A percentile compares a stretch with the other conserved stretches of the same genome.
phyloP scores from a whole-genome alignment of 164 flowering plant species.

The Brasenia schreberi region DNA sequence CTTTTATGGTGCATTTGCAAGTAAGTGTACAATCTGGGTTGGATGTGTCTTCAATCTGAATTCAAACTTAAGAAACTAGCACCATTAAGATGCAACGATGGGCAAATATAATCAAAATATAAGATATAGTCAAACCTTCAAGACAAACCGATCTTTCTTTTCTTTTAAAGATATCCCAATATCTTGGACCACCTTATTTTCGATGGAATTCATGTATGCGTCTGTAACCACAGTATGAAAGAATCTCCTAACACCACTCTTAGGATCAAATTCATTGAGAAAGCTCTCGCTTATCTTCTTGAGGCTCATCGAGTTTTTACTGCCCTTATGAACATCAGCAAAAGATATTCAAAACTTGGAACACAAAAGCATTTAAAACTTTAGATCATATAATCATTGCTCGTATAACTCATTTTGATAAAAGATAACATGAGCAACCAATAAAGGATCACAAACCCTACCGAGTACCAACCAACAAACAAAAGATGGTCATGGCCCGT shows the following conservation, averaged over 20 bases:
- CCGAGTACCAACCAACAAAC: no score
- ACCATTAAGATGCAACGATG: background rate
- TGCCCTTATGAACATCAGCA: constrained; percentile 7
- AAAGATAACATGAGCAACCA: no score
- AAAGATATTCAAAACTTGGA: no score
- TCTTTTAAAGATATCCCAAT: constrained; percentile 21
- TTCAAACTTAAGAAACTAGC: background rate
- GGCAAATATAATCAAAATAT: background rate
- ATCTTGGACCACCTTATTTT: constrained; percentile 18
- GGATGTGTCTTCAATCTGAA: constrained; percentile 31
- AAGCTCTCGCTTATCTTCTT: constrained; percentile 10
- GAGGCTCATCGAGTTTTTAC: constrained; percentile 13
- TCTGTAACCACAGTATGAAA: constrained; percentile 27
- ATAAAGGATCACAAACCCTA: no score
- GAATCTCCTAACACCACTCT: constrained; percentile 17
- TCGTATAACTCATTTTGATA: no score
- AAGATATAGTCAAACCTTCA: constrained; percentile 23
- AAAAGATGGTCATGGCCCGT: no score
- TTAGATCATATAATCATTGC: no score
- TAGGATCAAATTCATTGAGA: constrained; percentile 12
- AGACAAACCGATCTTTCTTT: constrained; percentile 34
- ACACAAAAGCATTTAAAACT: no score
- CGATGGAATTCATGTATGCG: constrained; percentile 21
- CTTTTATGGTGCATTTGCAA: constrained; percentile 36
- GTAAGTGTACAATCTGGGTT: constrained; percentile 26